Evolutionary conservation across 1,284 basidiomycete species (phyloP).

Genomic region (Rhodotorula sp.): DNA sequence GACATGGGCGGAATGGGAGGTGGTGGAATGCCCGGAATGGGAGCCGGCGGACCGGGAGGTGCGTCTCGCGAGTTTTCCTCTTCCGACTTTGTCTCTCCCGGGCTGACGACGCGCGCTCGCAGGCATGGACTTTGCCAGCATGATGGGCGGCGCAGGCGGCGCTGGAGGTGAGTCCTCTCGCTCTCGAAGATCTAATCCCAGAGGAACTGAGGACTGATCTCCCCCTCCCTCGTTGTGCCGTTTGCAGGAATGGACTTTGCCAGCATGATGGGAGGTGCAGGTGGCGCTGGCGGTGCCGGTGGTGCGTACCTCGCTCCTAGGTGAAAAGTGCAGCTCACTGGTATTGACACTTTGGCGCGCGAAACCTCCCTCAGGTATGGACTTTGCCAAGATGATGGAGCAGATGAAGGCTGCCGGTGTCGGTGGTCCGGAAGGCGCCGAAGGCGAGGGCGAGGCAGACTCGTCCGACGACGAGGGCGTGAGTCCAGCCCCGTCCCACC

Average conservation of each 20-base stretch:
- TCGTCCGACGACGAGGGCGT: conserved; percentile 39
- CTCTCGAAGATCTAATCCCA: no score
- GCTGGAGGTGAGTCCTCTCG: conserved; percentile 11
- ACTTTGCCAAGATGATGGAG: conserved; percentile 19
- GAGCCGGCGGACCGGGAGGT: no score
- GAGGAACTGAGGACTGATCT: background rate
- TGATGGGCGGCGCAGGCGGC: conserved; percentile 51
- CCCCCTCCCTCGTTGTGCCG: background rate
- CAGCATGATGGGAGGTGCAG: conserved; percentile 12
- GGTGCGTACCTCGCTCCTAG: conserved; percentile 41
- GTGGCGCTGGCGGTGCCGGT: conserved; percentile 15
- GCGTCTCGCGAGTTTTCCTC: no score
- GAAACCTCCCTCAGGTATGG: background rate
- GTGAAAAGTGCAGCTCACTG: no score
- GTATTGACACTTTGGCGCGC: background rate
- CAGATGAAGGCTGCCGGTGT: conserved; percentile 29
- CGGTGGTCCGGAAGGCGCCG: conserved; percentile 23
- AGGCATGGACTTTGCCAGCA: conserved; percentile 46
- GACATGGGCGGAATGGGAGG: conserved; percentile 56
- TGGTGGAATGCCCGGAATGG: conserved; percentile 49
- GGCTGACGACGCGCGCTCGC: conserved; percentile 24
- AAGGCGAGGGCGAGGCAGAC: conserved; percentile 15
- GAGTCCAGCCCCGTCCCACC: background rate
- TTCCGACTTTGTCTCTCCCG: no score
- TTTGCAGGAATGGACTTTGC: conserved; percentile 48